A percentile compares a stretch with the other conserved stretches of the same genome.
phyloP scores from a whole-genome alignment of 164 flowering plant genomes.

The Warburgia ugandensis region DNA sequence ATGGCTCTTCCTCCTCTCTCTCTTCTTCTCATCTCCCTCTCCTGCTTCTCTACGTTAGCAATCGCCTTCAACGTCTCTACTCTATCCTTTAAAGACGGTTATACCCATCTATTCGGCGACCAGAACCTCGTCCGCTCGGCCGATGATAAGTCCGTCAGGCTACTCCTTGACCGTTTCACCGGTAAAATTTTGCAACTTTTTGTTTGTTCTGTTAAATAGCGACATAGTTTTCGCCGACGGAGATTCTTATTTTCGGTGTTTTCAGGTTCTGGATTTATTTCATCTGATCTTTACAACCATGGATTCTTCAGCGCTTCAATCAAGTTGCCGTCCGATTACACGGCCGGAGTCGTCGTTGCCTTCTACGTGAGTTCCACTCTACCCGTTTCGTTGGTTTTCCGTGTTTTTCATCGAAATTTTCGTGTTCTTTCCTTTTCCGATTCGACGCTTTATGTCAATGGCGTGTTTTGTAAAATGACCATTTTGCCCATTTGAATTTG shows the following conservation, averaged over 20 bases:
- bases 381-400: background rate
- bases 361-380: conserved; percentile 91
- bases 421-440: background rate
- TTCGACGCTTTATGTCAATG: too few species aligned
- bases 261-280: conserved; percentile 85
- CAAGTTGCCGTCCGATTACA: conserved; percentile 67
- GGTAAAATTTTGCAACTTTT: conserved; percentile 1
- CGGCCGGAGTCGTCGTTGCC: conserved; percentile 90
- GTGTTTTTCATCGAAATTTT: background rate
- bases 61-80: conserved; percentile 17
- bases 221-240: background rate
- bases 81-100: conserved; percentile 46
- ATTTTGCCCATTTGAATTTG: too few species aligned
- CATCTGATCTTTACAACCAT: conserved; percentile 53
- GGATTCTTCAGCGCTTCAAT: conserved; percentile 89
- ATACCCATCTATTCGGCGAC: conserved; percentile 61
- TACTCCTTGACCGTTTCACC: conserved; percentile 14
- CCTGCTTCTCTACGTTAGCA: background rate
- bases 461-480: too few species aligned
- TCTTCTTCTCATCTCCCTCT: conserved; percentile 6
- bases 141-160: conserved; percentile 27
- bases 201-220: background rate
- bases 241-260: background rate
- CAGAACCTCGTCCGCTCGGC: conserved; percentile 43
- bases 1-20: conserved; percentile 1